Evolutionary conservation across 2,329 filamentous ascomycete genomes (phyloP), one percentile per base, ranked within the genome.

Genomic region (Trichoderma hamatum): DNA sequence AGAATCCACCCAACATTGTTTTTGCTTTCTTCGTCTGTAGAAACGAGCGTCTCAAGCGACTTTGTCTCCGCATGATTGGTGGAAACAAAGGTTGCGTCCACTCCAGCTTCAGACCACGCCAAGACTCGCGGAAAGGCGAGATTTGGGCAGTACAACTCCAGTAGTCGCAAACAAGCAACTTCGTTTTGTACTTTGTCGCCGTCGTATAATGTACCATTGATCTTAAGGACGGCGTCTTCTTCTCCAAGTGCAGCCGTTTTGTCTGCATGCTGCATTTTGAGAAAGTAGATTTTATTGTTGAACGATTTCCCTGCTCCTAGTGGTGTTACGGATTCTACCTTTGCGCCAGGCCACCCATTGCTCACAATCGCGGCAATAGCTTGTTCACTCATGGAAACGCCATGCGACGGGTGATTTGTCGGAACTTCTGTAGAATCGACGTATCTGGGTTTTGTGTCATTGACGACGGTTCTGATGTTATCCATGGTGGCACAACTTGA

Each of bases 241-340:
- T 67, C 62, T 1, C 19, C 43, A 14, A 14, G 56, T 9, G 32
- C 16, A 7, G 28, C 24, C n/a, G 39, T 43, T 46, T 49, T 21
- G 32, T 32, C 21, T 19, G 56, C 26, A n/a, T 36, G 69, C 24
- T 39, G 39, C 10, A 73, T 54, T 13, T 52, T 67, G 21, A 75
- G 34, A 60, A 73, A 71, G 55, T 74, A 75, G 30, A 75, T 65
- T 30, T 72, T 70, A 34, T 73, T 75, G 70, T 74, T 75, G 68
- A 71, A 75, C 2, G 72, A 73, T 14, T 69, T 64, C 5, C 71
- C 71, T 2, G 56, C 63, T 2, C 63, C 46, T n/a, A 73, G 70
- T 13, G 70, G 70, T 0, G 16, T 43, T 13, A 70, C 54, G 0
- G 70, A 70, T 7, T 68, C 5, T 1, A 74, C 43, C n/a, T 60